Evolutionary conservation across 1,284 basidiomycete species (phyloP).

Genomic region (Cutaneotrichosporon mucoides): DNA sequence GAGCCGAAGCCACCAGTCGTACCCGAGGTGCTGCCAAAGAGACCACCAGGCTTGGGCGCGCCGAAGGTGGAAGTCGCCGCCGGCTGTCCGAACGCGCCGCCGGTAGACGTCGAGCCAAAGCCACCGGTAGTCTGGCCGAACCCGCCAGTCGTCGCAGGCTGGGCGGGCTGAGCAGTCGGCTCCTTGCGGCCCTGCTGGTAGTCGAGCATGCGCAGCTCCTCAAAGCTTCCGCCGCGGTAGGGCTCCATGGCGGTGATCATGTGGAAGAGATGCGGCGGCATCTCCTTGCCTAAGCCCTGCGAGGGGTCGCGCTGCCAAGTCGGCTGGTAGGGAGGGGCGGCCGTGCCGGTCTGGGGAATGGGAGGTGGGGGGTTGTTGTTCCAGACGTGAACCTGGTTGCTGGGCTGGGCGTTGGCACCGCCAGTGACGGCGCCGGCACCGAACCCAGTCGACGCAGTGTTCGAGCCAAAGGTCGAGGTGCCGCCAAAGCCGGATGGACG

Average conservation of each 20-base stretch:
- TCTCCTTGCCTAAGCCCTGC: conserved; percentile 13
- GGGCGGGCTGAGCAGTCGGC: conserved; percentile 19
- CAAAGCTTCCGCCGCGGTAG: conserved; percentile 40
- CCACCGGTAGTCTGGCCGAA: conserved; percentile 50
- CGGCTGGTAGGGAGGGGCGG: conserved; percentile 37
- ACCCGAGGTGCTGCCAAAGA: conserved; percentile 42
- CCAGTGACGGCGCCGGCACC: conserved; percentile 8
- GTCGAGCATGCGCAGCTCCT: conserved; percentile 52
- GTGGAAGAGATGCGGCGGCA: conserved; percentile 39
- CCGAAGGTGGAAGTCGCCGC: conserved; percentile 18
- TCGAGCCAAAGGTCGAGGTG: conserved; percentile 22
- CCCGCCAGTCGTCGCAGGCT: conserved; percentile 28
- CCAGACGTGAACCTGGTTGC: conserved; percentile 31
- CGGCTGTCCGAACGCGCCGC: conserved; percentile 30
- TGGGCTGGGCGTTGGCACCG: not conserved
- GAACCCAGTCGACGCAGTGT: conserved; percentile 18
- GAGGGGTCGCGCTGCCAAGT: conserved; percentile 45
- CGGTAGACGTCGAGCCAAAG: conserved; percentile 49
- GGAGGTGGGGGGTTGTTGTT: conserved; percentile 24
- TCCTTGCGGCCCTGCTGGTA: conserved; percentile 59
- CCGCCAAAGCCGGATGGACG: conserved; percentile 23
- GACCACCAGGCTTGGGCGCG: conserved; percentile 38
- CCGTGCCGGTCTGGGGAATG: conserved; percentile 37
- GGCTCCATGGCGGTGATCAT: conserved; percentile 43
- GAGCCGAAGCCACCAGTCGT: conserved; percentile 31